Base-by-base conservation (phyloP, 2,329 filamentous ascomycete species). In the Calonectria hongkongensis region DNA sequence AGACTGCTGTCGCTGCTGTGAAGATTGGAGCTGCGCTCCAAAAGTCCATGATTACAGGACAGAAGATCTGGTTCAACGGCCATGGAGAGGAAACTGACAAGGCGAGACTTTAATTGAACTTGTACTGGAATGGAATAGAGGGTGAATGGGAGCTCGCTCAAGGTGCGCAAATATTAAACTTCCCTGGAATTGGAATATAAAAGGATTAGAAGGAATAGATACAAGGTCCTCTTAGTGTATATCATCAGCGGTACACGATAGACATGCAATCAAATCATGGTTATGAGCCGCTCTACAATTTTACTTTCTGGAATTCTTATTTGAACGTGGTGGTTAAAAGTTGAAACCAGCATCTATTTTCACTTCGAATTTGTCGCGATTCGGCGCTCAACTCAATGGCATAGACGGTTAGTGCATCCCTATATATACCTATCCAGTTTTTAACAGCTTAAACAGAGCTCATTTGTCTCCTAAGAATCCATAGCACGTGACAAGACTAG, bases 11-110 rank as follows among this genome's bases (percentile, higher is more conserved):
- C 16, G 86, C 89, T 70, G 88, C 90, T 0, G 87, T 94, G 12
- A 86, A 86, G 79, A 93, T 94, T 82, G 92, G 90, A 0, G 87
- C 87, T 60, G 90, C 89, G 6, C 80, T 92, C 73, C 90, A 92
- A 80, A 89, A 92, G 79, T 85, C 86, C 16, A 81, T 92, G 81
- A 86, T 88, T 63, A 86, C 84, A 0, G 89, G 88, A 9, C 84
- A 87, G 80, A 90, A 90, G 83, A 89, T 92, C 39, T 86, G 84
- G 65, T 94, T 93, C 77, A 88, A 92, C 79, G 86, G 65, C 18
- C 39, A 56, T 0, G 74, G 75, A 2, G 74, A 73, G 51, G 70
- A 72, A 16, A 56, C 50, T 1, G 67, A 70, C 5, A 70, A 56
- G 36, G 54, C 76, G 9, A 45, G 33, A 43, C 39, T 71, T 33